Percentiles rank a stretch among this genome's conserved stretches.
phyloP scores from a whole-genome alignment of 352 stramenopile genomes.

The Globisporangium canariense region DNA sequence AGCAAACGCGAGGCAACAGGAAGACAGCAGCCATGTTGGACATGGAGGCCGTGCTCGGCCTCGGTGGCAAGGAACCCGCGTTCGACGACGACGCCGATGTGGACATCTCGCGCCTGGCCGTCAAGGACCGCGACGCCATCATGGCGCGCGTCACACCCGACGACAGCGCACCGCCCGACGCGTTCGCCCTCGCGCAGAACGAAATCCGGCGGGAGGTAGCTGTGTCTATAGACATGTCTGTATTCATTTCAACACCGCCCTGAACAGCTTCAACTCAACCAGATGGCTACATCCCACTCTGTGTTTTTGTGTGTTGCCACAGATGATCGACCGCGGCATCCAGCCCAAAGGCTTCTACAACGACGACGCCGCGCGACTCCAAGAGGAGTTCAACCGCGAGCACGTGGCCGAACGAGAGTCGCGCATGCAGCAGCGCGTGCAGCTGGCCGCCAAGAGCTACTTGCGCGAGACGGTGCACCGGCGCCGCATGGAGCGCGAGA shows the following conservation, averaged over 20 bases:
- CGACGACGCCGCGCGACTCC: constrained; percentile 72
- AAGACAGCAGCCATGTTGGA: constrained; percentile 23
- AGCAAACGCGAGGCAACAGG: neutral
- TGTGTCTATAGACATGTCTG: neutral
- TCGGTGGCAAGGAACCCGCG: constrained; percentile 31
- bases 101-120: constrained; percentile 54
- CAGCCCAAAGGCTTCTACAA: constrained; percentile 86
- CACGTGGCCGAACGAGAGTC: constrained; percentile 61
- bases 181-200: constrained; percentile 74
- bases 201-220: constrained; percentile 73
- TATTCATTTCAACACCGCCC: neutral
- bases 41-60: constrained; percentile 30
- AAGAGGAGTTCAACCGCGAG: constrained; percentile 78
- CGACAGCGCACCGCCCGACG: constrained; percentile 59
- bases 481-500: constrained; percentile 59
- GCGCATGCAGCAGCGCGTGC: constrained; percentile 61
- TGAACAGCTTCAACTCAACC: neutral
- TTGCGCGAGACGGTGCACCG: constrained; percentile 71
- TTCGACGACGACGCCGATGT: constrained; percentile 71
- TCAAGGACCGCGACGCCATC: constrained; percentile 65
- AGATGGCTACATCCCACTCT: neutral
- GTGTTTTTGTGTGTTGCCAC: neutral
- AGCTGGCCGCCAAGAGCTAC: constrained; percentile 73
- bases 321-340: constrained; percentile 83
- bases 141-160: constrained; percentile 62